Percentiles rank a stretch among this genome's conserved stretches.
These are phyloP conservation scores for Priceomyces medius DNA, from an alignment of 805 yeast species.

Conservation along the genomic window DNA sequence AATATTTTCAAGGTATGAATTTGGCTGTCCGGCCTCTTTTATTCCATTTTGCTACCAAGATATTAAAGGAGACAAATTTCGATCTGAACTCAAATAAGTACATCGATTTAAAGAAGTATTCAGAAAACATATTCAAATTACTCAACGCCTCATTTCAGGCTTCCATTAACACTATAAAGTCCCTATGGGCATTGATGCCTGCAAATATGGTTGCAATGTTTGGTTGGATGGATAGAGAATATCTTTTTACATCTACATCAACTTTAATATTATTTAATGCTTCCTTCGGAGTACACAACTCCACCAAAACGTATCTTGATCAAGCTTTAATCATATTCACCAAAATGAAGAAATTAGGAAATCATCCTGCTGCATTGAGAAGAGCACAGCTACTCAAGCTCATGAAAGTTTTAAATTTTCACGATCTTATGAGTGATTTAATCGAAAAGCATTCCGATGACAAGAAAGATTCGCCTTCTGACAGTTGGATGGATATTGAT, in stretches of 20 bases:
- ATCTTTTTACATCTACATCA: constrained; percentile 72
- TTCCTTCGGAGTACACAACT: constrained; percentile 79
- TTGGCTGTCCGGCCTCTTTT: constrained; percentile 74
- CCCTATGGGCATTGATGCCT: constrained; percentile 71
- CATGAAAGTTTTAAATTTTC: constrained; percentile 64
- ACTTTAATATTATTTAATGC: constrained; percentile 72
- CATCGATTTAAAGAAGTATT: constrained; percentile 65
- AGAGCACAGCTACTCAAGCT: constrained; percentile 68
- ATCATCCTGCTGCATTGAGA: constrained; percentile 75
- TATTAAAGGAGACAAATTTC: constrained; percentile 49
- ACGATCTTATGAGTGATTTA: constrained; percentile 59
- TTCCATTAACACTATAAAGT: constrained; percentile 69
- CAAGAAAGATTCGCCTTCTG: neutral
- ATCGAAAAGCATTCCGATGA: constrained; percentile 48
- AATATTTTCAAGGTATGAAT: constrained; percentile 79
- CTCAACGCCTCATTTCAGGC: constrained; percentile 79
- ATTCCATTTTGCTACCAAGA: constrained; percentile 72
- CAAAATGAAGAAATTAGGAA: constrained; percentile 73
- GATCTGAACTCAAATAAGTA: constrained; percentile 46
- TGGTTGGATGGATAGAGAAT: constrained; percentile 87
- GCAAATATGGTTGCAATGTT: constrained; percentile 82
- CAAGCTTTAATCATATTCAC: constrained; percentile 70
- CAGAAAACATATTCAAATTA: constrained; percentile 64
- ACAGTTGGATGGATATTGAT: neutral
- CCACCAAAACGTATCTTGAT: constrained; percentile 67